Evolutionary conservation across 2,329 filamentous ascomycete genomes (phyloP).

Genomic region (Cladosporium sphaerospermum): DNA sequence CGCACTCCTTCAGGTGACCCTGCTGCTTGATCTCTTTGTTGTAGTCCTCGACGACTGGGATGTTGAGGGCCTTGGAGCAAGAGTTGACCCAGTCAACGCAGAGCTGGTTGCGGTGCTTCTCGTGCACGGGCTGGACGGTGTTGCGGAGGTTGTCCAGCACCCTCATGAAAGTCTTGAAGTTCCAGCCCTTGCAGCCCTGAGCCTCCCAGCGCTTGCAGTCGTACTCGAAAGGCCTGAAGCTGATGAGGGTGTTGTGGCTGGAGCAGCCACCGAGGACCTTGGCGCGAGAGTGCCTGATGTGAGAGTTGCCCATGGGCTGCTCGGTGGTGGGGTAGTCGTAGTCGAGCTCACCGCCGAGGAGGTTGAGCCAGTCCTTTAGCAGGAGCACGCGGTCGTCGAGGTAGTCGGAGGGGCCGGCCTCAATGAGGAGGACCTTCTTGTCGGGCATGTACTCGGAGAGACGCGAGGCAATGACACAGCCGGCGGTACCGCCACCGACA

Average conservation of each 20-base stretch:
- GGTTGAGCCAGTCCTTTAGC: slow-evolving; percentile 76
- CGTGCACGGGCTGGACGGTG: slow-evolving; percentile 83
- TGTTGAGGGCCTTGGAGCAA: slow-evolving; percentile 70
- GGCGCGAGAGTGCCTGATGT: slow-evolving; percentile 85
- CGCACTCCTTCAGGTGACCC: slow-evolving; percentile 66
- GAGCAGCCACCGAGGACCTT: slow-evolving; percentile 92
- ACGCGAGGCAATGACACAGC: slow-evolving; percentile 75
- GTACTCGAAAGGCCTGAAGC: slow-evolving; percentile 84
- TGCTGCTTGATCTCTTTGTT: slow-evolving; percentile 72
- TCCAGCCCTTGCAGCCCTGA: slow-evolving; percentile 77
- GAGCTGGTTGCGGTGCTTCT: slow-evolving; percentile 79
- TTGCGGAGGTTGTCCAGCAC: slow-evolving; percentile 79
- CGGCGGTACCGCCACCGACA: slow-evolving; percentile 78
- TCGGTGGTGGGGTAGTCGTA: slow-evolving; percentile 87
- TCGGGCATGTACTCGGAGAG: slow-evolving; percentile 77
- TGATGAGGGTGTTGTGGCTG: slow-evolving; percentile 89
- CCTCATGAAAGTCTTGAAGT: slow-evolving; percentile 76
- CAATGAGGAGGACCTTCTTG: slow-evolving; percentile 75
- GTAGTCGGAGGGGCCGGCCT: slow-evolving; percentile 84
- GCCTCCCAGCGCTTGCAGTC: slow-evolving; percentile 80
- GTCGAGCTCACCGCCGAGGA: slow-evolving; percentile 82
- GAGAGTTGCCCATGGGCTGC: slow-evolving; percentile 84
- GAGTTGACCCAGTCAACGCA: slow-evolving; percentile 85
- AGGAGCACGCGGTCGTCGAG: slow-evolving; percentile 81
- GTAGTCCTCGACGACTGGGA: slow-evolving; percentile 79